Evolutionary conservation across 2,329 filamentous ascomycete genomes (phyloP).

Genomic region (Elsinoe perseae): DNA sequence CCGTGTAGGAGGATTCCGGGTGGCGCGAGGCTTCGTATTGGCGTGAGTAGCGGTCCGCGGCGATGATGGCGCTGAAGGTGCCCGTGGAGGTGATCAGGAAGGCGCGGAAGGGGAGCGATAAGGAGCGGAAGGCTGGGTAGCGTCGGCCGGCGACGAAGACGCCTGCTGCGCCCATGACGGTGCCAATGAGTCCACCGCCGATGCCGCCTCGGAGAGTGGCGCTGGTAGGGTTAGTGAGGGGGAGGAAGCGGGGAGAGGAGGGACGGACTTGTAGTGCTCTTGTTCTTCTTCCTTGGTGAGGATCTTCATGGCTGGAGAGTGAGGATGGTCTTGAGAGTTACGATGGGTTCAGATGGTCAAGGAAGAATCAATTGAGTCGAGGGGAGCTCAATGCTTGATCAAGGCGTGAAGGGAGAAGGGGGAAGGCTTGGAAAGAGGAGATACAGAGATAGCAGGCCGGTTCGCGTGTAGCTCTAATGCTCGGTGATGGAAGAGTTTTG

Average conservation of each 20-base stretch:
- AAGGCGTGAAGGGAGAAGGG: background rate
- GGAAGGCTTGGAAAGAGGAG: slow-evolving; percentile 5
- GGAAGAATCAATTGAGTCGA: background rate
- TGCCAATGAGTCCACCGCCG: slow-evolving; percentile 62
- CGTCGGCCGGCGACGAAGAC: slow-evolving; percentile 61
- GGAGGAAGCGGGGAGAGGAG: slow-evolving; percentile 9
- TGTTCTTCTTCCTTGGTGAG: slow-evolving; percentile 88
- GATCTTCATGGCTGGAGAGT: slow-evolving; percentile 65
- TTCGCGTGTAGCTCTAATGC: background rate
- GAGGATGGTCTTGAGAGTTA: slow-evolving; percentile 23
- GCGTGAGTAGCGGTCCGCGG: slow-evolving; percentile 68
- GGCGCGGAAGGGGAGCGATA: slow-evolving; percentile 82
- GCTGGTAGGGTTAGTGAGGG: slow-evolving; percentile 32
- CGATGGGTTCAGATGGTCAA: background rate
- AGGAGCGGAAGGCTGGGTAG: slow-evolving; percentile 67
- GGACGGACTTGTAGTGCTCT: slow-evolving; percentile 65
- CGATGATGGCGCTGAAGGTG: slow-evolving; percentile 76
- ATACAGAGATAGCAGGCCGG: slow-evolving; percentile 9
- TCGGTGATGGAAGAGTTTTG: background rate
- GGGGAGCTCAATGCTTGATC: background rate
- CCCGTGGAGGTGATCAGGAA: slow-evolving; percentile 78
- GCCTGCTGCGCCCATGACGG: slow-evolving; percentile 58
- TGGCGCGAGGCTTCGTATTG: slow-evolving; percentile 63
- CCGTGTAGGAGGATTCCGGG: slow-evolving; percentile 58
- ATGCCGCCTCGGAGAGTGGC: slow-evolving; percentile 72